These are phyloP conservation scores for Terfezia boudieri DNA, from an alignment of 495 filamentous ascomycete genomes.

Conservation along the genomic window DNA sequence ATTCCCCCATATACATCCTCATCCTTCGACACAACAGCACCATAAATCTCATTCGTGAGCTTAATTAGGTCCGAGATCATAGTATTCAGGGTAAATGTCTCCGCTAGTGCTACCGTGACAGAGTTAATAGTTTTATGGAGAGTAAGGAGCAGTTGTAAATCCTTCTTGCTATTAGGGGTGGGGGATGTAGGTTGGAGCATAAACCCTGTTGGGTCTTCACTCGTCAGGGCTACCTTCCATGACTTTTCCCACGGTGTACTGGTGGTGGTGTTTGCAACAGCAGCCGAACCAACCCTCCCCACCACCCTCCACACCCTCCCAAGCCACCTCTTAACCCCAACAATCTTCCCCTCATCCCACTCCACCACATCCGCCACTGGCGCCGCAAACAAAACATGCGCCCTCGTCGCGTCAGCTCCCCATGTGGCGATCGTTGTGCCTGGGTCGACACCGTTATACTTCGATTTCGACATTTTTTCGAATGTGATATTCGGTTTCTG, in stretches of 20 bases:
- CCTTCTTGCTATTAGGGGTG: not conserved
- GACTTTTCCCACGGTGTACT: too few species aligned
- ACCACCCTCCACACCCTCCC: slow-evolving; percentile 21
- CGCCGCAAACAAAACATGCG: slow-evolving; percentile 71
- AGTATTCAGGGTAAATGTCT: slow-evolving; percentile 56
- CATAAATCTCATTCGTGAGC: slow-evolving; percentile 41
- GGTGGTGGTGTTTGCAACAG: too few species aligned
- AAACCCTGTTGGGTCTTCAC: too few species aligned
- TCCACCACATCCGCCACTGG: slow-evolving; percentile 63
- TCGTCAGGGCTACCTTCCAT: too few species aligned
- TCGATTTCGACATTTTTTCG: slow-evolving; percentile 95
- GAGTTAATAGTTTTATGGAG: slow-evolving; percentile 22
- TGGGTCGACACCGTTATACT: slow-evolving; percentile 82
- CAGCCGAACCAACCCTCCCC: not conserved
- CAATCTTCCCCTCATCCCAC: slow-evolving; percentile 70
- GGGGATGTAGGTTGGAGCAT: too few species aligned
- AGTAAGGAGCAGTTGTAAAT: not conserved
- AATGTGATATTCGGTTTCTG: slow-evolving; percentile 30
- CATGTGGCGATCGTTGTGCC: slow-evolving; percentile 42
- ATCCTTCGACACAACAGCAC: too few species aligned
- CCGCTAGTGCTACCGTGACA: slow-evolving; percentile 46
- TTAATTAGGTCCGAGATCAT: slow-evolving; percentile 60
- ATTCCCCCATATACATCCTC: too few species aligned
- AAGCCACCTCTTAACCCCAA: slow-evolving; percentile 63
- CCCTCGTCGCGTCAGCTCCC: slow-evolving; percentile 64